Evolutionary conservation across 2,329 filamentous ascomycete species (phyloP).

Genomic region (Hypoxylon sp.): DNA sequence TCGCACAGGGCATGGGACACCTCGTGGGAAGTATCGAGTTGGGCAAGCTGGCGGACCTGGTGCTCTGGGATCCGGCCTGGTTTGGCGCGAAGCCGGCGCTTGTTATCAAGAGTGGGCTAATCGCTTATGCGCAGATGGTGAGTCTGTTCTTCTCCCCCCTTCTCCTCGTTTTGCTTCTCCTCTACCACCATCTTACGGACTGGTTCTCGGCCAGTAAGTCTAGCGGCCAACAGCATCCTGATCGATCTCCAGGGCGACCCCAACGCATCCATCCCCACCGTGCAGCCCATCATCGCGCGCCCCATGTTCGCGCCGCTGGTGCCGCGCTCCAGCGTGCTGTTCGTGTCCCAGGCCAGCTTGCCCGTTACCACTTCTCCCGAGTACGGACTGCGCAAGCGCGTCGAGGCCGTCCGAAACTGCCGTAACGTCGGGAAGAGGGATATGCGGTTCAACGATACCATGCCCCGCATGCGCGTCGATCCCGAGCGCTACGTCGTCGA

Average conservation of each 20-base stretch:
- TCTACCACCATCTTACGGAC: not conserved
- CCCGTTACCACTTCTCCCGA: slow-evolving; percentile 64
- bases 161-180: not conserved
- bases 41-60: slow-evolving; percentile 89
- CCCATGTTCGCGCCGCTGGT: slow-evolving; percentile 87
- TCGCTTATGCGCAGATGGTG: slow-evolving; percentile 87
- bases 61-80: slow-evolving; percentile 85
- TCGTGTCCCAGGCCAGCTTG: slow-evolving; percentile 82
- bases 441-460: slow-evolving; percentile 89
- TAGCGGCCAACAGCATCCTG: not conserved
- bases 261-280: slow-evolving; percentile 86
- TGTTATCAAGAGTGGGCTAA: slow-evolving; percentile 89
- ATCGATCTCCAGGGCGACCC: slow-evolving; percentile 74
- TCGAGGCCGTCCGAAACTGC: slow-evolving; percentile 84
- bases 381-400: slow-evolving; percentile 82
- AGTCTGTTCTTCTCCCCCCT: slow-evolving; percentile 42
- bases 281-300: slow-evolving; percentile 85
- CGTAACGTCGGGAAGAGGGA: slow-evolving; percentile 82
- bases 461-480: slow-evolving; percentile 91
- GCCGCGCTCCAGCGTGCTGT: slow-evolving; percentile 80
- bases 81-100: slow-evolving; percentile 88
- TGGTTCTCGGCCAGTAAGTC: not conserved
- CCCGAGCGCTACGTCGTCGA: slow-evolving; percentile 90
- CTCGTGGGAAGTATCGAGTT: slow-evolving; percentile 88
- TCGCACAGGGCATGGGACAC: slow-evolving; percentile 91